These are phyloP conservation scores for Aspergillus novoparasiticus DNA, from an alignment of 2,329 filamentous ascomycete genomes.

Conservation along the genomic window DNA sequence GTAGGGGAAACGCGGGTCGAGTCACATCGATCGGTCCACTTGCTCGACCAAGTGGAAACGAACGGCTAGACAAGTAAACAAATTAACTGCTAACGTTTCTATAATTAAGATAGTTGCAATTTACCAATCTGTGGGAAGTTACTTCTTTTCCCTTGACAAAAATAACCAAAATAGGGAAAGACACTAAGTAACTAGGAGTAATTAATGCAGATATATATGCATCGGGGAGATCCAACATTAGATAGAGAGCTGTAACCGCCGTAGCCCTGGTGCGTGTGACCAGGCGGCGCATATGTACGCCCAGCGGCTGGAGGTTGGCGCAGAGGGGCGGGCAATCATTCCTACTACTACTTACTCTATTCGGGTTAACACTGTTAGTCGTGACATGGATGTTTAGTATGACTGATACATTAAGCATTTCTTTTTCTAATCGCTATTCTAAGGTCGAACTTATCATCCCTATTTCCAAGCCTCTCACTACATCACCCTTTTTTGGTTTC, in stretches of 20 bases:
- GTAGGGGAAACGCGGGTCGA: neutral
- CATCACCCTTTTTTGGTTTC: neutral
- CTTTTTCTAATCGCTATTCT: neutral
- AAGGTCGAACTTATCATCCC: neutral
- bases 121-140: neutral
- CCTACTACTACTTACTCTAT: neutral
- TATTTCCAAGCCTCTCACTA: neutral
- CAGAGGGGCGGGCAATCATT: neutral
- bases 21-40: neutral
- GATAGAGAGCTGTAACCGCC: neutral
- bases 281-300: neutral
- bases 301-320: neutral
- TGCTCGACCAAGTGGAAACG: neutral
- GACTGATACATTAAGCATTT: neutral
- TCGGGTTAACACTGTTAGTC: slow-evolving; percentile 5
- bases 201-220: neutral
- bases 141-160: too few species aligned
- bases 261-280: neutral
- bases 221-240: neutral
- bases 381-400: neutral
- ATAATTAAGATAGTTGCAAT: neutral
- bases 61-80: neutral
- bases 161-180: too few species aligned
- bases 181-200: neutral
- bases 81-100: neutral